Evolutionary conservation across 495 filamentous ascomycete species (phyloP).

Genomic region (Penicillium egyptiacum): DNA sequence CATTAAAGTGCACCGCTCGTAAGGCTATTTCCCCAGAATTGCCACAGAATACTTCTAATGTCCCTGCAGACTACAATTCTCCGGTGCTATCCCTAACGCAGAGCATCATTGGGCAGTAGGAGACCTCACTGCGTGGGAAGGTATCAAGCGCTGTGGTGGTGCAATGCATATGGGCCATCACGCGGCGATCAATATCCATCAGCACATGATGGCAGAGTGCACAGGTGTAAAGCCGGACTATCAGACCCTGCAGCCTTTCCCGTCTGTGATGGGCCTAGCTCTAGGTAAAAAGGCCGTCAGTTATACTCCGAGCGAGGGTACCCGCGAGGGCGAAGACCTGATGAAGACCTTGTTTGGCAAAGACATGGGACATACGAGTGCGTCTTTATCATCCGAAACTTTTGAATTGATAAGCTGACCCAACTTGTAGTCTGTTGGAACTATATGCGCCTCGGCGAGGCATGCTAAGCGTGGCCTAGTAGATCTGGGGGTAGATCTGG

Average conservation of each 20-base stretch:
- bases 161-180: slow-evolving; percentile 67
- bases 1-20: slow-evolving; percentile 52
- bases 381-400: slow-evolving; percentile 6
- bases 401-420: slow-evolving; percentile 19
- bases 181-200: slow-evolving; percentile 60
- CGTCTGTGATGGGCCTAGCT: slow-evolving; percentile 65
- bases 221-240: slow-evolving; percentile 39
- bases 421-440: slow-evolving; percentile 53
- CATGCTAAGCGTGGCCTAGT: slow-evolving; percentile 11
- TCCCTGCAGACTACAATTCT: slow-evolving; percentile 44
- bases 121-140: slow-evolving; percentile 54
- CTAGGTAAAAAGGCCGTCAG: slow-evolving; percentile 63
- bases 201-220: slow-evolving; percentile 48
- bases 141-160: slow-evolving; percentile 68
- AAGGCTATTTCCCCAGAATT: slow-evolving; percentile 1
- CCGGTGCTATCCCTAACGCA: slow-evolving; percentile 46
- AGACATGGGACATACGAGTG: slow-evolving; percentile 62
- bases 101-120: slow-evolving; percentile 58
- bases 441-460: slow-evolving; percentile 50
- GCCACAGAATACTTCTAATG: not conserved
- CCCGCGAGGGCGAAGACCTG: slow-evolving; percentile 55
- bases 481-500: not conserved
- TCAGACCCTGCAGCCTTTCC: slow-evolving; percentile 48
- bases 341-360: slow-evolving; percentile 62
- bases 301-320: slow-evolving; percentile 53